Evolutionary conservation across 306 rosid species (phyloP).

Genomic region (Cercis canadensis): DNA sequence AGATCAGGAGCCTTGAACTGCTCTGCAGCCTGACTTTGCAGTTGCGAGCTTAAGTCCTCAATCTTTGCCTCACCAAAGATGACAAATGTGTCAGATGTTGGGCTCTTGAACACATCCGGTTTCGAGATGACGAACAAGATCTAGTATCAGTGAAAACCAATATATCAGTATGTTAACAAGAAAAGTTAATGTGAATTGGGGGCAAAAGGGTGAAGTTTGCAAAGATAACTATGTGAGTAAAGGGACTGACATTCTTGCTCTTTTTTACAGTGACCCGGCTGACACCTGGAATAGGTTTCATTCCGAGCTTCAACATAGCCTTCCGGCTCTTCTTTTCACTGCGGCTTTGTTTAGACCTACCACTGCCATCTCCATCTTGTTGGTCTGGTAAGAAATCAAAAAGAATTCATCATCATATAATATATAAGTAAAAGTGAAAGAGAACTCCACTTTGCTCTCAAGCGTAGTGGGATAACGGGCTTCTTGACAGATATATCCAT

Average conservation of each 20-base stretch:
- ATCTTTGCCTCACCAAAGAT: slow-evolving; percentile 66
- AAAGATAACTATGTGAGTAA: not conserved
- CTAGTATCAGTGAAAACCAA: slow-evolving; percentile 23
- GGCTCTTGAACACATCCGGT: slow-evolving; percentile 67
- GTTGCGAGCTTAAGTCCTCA: slow-evolving; percentile 63
- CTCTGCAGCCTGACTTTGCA: slow-evolving; percentile 44
- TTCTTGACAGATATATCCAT: too few species aligned
- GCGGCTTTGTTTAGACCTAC: slow-evolving; percentile 64
- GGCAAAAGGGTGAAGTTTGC: too few species aligned
- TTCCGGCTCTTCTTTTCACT: slow-evolving; percentile 66
- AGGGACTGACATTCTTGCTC: slow-evolving; percentile 56
- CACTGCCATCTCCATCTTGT: slow-evolving; percentile 52
- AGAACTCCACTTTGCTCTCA: too few species aligned
- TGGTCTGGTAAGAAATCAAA: slow-evolving; percentile 28
- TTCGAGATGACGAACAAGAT: slow-evolving; percentile 57
- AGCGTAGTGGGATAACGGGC: too few species aligned
- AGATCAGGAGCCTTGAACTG: slow-evolving; percentile 39
- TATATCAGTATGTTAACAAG: not conserved
- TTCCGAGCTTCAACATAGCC: slow-evolving; percentile 64
- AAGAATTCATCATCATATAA: not conserved
- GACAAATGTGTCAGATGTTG: slow-evolving; percentile 57
- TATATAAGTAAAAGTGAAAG: too few species aligned
- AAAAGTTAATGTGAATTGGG: not conserved
- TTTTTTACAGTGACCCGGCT: slow-evolving; percentile 63
- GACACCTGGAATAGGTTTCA: slow-evolving; percentile 64